Evolutionary conservation across 139 green algal genomes (phyloP).

Genomic region (Trebouxia sp.): DNA sequence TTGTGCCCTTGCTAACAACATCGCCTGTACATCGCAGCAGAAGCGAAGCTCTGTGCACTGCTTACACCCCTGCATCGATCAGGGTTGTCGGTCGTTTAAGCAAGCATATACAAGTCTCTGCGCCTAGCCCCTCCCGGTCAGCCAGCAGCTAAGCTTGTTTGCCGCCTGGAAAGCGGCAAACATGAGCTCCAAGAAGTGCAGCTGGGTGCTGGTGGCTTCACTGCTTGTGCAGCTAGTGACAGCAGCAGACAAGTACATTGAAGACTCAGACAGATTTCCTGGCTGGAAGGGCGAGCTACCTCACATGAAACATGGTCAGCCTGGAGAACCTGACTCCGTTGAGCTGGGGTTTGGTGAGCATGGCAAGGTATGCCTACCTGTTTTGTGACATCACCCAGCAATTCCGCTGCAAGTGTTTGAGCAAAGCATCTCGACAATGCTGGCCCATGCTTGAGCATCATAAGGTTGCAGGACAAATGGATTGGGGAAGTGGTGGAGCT

Average conservation of each 20-base stretch:
- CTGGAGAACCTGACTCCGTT: neutral
- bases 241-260: constrained; percentile 41
- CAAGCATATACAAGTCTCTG: neutral
- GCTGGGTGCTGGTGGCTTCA: neutral
- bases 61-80: too few relatives aligned
- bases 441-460: too few relatives aligned
- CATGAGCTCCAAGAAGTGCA: neutral
- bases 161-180: too few relatives aligned
- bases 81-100: too few relatives aligned
- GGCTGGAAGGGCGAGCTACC: constrained; percentile 64
- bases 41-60: too few relatives aligned
- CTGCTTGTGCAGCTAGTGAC: neutral
- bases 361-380: constrained; percentile 41
- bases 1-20: too few relatives aligned
- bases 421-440: too few relatives aligned
- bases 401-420: too few relatives aligned
- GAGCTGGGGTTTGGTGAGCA: constrained; percentile 50
- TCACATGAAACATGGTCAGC: neutral
- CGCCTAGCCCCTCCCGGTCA: too few relatives aligned
- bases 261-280: constrained; percentile 55
- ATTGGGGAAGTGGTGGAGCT: constrained; percentile 54
- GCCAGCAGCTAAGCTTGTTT: too few relatives aligned
- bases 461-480: constrained; percentile 52
- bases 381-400: neutral
- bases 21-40: too few relatives aligned